These are phyloP conservation scores for Macroventuria anomochaeta DNA, from an alignment of 2,329 filamentous ascomycete genomes.

Conservation along the genomic window DNA sequence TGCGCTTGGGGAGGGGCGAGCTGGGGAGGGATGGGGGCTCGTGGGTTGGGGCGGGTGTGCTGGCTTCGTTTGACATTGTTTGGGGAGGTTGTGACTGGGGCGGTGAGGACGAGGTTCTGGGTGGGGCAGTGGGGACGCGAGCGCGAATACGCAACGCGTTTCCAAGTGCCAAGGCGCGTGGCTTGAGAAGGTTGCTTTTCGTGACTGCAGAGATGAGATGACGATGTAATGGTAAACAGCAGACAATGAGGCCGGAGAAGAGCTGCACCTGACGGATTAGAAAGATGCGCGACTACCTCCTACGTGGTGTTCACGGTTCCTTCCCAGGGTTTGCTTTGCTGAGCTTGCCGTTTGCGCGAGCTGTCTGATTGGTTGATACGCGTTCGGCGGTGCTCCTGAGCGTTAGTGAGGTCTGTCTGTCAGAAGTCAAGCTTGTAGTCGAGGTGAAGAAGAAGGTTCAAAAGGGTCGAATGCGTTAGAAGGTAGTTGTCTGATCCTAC, in stretches of 20 bases:
- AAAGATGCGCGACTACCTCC: no score
- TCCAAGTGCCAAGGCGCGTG: constrained; percentile 2
- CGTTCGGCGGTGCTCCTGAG: not conserved
- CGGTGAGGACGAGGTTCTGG: constrained; percentile 22
- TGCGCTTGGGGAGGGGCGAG: constrained; percentile 80
- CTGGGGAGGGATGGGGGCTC: constrained; percentile 65
- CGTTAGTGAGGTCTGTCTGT: not conserved
- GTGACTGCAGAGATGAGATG: no score
- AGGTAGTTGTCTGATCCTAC: not conserved
- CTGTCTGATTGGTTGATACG: not conserved
- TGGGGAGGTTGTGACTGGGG: constrained; percentile 6
- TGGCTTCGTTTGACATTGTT: constrained; percentile 29
- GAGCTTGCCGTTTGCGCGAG: not conserved
- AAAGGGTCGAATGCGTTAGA: not conserved
- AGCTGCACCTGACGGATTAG: no score
- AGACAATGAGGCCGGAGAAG: no score
- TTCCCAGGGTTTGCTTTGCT: not conserved
- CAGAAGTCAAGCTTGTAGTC: not conserved
- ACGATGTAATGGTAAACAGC: no score
- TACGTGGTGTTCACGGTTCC: not conserved
- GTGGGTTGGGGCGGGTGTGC: constrained; percentile 41
- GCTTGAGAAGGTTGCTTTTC: not conserved
- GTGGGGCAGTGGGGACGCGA: constrained; percentile 8
- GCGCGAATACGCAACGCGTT: constrained; percentile 6
- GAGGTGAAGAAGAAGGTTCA: not conserved